Percentiles rank a stretch among this genome's conserved stretches.
Evolutionary conservation across 2,329 filamentous ascomycete genomes (phyloP).

Genomic region (Cytospora piceae): DNA sequence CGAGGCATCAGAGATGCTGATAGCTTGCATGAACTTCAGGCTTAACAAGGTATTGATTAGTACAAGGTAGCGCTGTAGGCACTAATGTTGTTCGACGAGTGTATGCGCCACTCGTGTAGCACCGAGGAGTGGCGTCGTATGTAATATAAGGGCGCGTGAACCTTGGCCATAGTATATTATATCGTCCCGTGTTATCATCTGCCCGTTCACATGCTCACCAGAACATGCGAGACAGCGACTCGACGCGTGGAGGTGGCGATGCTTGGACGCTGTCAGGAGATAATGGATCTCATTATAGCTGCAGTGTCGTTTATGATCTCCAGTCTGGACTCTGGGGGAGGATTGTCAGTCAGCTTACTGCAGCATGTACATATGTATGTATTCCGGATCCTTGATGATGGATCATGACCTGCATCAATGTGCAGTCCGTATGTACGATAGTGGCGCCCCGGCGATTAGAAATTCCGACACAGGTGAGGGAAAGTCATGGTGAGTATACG

Average conservation of each 20-base stretch:
- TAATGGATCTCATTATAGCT: not conserved
- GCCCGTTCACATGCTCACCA: slow-evolving; percentile 18
- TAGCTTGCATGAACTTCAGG: not conserved
- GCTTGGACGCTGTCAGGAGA: slow-evolving; percentile 1
- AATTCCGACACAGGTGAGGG: not conserved
- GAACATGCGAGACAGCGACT: slow-evolving; percentile 2
- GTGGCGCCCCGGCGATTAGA: not conserved
- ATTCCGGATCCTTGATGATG: not conserved
- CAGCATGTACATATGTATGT: too few species aligned
- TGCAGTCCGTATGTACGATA: not conserved
- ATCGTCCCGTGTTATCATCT: not conserved
- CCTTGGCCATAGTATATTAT: not conserved
- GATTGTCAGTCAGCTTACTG: not conserved
- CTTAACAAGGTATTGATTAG: not conserved
- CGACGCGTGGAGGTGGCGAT: not conserved
- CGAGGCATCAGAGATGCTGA: not conserved
- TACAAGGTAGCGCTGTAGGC: not conserved
- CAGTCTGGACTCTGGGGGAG: not conserved
- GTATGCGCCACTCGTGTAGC: not conserved
- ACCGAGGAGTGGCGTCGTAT: not conserved
- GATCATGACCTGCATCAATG: too few species aligned
- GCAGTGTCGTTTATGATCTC: not conserved
- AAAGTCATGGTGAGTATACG: not conserved
- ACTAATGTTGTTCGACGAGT: not conserved
- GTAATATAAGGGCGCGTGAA: not conserved